Evolutionary conservation across 805 yeast species (phyloP), one percentile per base, ranked within the genome.

Genomic region (Candida succiphila): DNA sequence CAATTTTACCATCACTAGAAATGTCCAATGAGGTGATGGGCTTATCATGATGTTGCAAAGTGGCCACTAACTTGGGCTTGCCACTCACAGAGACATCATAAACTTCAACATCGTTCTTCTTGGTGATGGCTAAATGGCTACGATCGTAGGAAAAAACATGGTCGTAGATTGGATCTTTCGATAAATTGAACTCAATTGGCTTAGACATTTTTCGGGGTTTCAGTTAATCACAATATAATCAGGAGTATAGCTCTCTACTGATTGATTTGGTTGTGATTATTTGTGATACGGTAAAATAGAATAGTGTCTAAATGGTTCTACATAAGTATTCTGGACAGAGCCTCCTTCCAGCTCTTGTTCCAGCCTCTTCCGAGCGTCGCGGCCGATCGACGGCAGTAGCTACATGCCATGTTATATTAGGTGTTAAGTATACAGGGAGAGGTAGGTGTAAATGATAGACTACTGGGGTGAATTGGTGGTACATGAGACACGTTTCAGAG

Each of bases 21-120:
- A 94, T 78, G 55, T 92, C 99, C 26, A 92, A 85, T 0, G 96
- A 88, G 13, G 98, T 92, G 31, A 92, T 88, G 4, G 88, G 75
- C 56, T 89, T 88, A 57, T 89, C 96, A 56, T 89, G 97, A 43
- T 86, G 94, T 29, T 69, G 61, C 49, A 89, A 69, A 5, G 70
- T 69, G 13, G 92, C 68, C 37, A 84, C 60, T 38, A 82, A 65
- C 37, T 63, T 62, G 17, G 94, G 89, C 34, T 65, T 65, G 25
- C 66, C 65, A 25, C 65, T 59, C 24, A 42, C 33, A 16, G 75
- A 60, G 32, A 80, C 63, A 45, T 67, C 65, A 61, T 80, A 88
- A 38, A 89, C 68, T 50, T 84, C 86, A 40, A 85, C 88, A 32
- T 70, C 66, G 45, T 71, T 78, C 35, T 72, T 86, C 44, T 83